Evolutionary conservation across 805 yeast species (phyloP).

Genomic region (Candida takata): DNA sequence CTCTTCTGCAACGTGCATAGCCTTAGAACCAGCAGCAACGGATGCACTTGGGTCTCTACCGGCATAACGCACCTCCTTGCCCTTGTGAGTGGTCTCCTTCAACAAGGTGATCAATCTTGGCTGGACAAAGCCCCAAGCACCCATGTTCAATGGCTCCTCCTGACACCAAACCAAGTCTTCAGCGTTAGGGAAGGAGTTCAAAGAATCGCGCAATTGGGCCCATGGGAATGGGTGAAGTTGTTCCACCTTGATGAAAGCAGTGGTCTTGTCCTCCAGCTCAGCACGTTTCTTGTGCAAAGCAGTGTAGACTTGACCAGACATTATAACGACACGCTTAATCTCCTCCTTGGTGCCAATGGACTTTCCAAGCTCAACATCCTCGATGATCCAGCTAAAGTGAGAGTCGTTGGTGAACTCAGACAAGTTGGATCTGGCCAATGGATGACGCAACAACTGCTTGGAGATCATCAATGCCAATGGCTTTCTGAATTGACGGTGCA

Average conservation of each 20-base stretch:
- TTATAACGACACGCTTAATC: constrained; percentile 77
- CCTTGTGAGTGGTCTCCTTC: constrained; percentile 66
- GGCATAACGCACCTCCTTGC: constrained; percentile 64
- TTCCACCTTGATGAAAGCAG: constrained; percentile 86
- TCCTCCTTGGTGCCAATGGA: constrained; percentile 70
- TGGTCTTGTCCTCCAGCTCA: constrained; percentile 62
- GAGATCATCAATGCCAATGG: constrained; percentile 86
- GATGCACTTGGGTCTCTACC: constrained; percentile 98
- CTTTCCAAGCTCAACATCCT: constrained; percentile 82
- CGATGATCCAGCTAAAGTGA: constrained; percentile 93
- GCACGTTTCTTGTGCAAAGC: constrained; percentile 88
- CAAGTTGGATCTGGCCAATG: constrained; percentile 84
- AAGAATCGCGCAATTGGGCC: constrained; percentile 81
- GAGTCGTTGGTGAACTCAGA: constrained; percentile 86
- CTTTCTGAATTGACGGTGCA: constrained; percentile 97
- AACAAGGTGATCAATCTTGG: constrained; percentile 81
- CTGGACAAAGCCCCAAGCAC: constrained; percentile 69
- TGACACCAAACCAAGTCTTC: constrained; percentile 95
- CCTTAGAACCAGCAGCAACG: constrained; percentile 95
- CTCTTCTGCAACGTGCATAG: constrained; percentile 84
- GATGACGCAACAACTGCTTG: constrained; percentile 91
- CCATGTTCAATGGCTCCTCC: constrained; percentile 98
- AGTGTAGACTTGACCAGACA: constrained; percentile 93
- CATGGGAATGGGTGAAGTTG: constrained; percentile 99
- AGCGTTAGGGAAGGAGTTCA: constrained; percentile 71